These are phyloP conservation scores for Aureobasidium sp. DNA, from an alignment of 2,329 filamentous ascomycete species.

Conservation along the genomic window DNA sequence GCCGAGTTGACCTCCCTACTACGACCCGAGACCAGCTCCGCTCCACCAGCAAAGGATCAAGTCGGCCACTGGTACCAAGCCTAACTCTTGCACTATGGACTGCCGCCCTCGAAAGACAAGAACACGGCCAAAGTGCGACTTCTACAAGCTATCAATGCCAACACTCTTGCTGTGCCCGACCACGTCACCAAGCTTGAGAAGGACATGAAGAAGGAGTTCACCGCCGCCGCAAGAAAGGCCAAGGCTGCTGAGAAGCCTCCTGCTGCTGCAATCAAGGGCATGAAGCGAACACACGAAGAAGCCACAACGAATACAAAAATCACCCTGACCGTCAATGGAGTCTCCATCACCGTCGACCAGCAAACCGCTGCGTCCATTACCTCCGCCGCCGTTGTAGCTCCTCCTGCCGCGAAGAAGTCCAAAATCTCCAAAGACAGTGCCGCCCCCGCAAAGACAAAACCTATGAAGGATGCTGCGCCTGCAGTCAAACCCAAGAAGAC, in stretches of 20 bases:
- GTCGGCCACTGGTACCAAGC: slow-evolving; percentile 55
- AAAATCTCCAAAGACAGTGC: background rate
- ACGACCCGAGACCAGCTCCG: background rate
- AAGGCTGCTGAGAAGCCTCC: slow-evolving; percentile 24
- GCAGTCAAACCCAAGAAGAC: slow-evolving; percentile 8
- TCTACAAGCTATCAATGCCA: slow-evolving; percentile 45
- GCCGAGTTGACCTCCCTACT: background rate
- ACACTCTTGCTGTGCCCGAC: slow-evolving; percentile 40
- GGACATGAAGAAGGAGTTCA: slow-evolving; percentile 51
- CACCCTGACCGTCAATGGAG: slow-evolving; percentile 19
- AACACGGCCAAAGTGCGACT: slow-evolving; percentile 50
- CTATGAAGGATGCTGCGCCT: background rate
- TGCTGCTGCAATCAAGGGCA: slow-evolving; percentile 3
- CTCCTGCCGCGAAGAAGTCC: background rate
- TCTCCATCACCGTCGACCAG: slow-evolving; percentile 21
- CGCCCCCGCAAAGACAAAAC: background rate
- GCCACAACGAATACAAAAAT: slow-evolving; percentile 19
- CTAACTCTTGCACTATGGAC: slow-evolving; percentile 54
- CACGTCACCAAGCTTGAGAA: slow-evolving; percentile 43
- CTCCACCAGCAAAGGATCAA: slow-evolving; percentile 33
- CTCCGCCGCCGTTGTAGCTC: background rate
- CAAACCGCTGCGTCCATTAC: slow-evolving; percentile 7
- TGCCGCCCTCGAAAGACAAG: slow-evolving; percentile 49
- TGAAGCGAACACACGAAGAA: slow-evolving; percentile 21
- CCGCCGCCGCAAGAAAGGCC: slow-evolving; percentile 40